These are phyloP conservation scores for Botrytis medusae DNA, from an alignment of 2,329 filamentous ascomycete species.

Conservation along the genomic window DNA sequence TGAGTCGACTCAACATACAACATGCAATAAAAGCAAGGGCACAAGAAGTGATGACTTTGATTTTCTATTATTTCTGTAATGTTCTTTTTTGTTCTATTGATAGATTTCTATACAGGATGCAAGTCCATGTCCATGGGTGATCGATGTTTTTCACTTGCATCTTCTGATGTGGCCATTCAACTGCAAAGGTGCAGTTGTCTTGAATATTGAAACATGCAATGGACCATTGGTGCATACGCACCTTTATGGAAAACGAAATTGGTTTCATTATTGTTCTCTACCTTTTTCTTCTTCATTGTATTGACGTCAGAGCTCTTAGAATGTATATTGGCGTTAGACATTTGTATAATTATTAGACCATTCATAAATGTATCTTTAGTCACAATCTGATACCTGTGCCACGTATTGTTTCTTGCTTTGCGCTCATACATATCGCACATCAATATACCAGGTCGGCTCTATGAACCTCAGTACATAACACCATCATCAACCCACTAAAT, in stretches of 20 bases:
- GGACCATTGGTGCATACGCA: neutral
- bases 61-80: neutral
- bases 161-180: neutral
- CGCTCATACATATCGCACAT: neutral
- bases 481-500: neutral
- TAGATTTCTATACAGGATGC: neutral
- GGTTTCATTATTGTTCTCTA: constrained; percentile 7
- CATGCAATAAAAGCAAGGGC: neutral
- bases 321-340: neutral
- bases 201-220: constrained; percentile 4
- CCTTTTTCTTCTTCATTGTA: neutral
- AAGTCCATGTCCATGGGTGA: neutral
- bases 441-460: neutral
- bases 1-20: neutral
- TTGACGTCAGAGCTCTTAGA: neutral
- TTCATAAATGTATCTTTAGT: neutral
- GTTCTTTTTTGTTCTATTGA: neutral
- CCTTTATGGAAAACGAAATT: neutral
- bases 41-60: neutral
- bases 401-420: neutral
- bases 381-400: neutral
- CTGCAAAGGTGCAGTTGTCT: neutral
- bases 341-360: neutral
- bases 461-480: constrained; percentile 2
- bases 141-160: neutral